Evolutionary conservation across 1,284 basidiomycete genomes (phyloP), one percentile per base, ranked within the genome.

Genomic region (Veloboletus limbatus): DNA sequence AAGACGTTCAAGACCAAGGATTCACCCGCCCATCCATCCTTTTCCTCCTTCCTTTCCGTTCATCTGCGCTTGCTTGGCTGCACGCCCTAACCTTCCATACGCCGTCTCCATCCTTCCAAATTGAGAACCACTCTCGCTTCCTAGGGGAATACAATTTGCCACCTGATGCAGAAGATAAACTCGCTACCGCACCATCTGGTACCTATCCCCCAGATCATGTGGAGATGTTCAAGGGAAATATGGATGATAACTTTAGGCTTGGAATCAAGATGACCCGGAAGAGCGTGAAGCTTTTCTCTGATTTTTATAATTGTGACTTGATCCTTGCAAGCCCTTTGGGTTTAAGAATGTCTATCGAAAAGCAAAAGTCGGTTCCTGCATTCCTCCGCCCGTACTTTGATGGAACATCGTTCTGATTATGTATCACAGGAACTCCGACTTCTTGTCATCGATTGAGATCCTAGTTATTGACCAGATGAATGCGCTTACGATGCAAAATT

Each of bases 401-500:
- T 5, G n/a, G 20, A 39, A 25, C 13, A 6, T 45, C 17, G 45
- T 35, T 16, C 21, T 36, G 24, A 40, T 42, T 53, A n/a, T 47
- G 36, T 21, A 33, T 37, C 25, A 6, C 56, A 92, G 89, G 58
- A 86, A 78, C 55, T 82, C 82, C 6, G 96, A 99, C 68, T 92
- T 96, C 65, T 73, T 99, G 41, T 91, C 91, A 3, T 96, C 92
- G 3, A 90, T 99, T 53, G 97, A 99, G 66, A 71, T 99, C 13
- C 69, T 92, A n/a, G 69, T 98, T n/a, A 77, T 90, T 8, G 97
- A 99, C 66, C 94, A 98, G 58, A 76, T 92, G 71, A 94, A 99
- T 63, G 86, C 90, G 3, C 79, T 99, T 63, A 79, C 83, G 7
- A 99, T 99, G 97, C 96, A 99, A 71, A 99, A 99, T 62, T 99